Conservation (phyloP, 768 basidiomycete genomes). For the Boletus rufocinnamomeus region DNA sequence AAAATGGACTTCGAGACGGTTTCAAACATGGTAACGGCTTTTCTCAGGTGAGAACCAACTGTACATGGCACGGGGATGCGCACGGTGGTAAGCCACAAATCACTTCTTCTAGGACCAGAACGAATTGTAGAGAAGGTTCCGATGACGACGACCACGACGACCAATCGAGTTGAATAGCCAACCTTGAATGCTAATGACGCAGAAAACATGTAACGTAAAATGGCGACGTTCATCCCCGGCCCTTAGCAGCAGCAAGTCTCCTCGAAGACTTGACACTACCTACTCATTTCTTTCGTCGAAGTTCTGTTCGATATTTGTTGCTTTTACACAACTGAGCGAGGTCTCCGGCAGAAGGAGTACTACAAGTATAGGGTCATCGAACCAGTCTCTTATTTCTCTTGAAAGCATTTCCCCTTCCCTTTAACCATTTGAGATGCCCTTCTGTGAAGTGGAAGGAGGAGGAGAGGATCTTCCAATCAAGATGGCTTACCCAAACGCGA, state of each 20-base stretch:
- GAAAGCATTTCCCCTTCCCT: constrained; percentile 13
- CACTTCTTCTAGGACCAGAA: not conserved
- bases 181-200: no score
- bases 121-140: not conserved
- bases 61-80: no score
- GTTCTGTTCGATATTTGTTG: not conserved
- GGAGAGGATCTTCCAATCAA: constrained; percentile 13
- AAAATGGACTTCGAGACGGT: not conserved
- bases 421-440: not conserved
- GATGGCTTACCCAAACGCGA: constrained; percentile 16
- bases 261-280: not conserved
- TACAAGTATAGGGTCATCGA: constrained; percentile 12
- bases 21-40: not conserved
- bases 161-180: no score
- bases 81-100: no score
- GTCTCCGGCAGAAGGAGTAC: not conserved
- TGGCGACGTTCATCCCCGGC: not conserved
- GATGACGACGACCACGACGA: not conserved
- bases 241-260: not conserved
- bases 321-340: not conserved
- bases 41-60: not conserved
- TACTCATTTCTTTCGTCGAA: no score
- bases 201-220: not conserved
- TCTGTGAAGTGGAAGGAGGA: constrained; percentile 14
- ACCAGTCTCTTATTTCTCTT: constrained; percentile 16